Evolutionary conservation across 169 alveolate genomes (phyloP), one percentile per base, ranked within the genome.

Genomic region (Perkinsus marinus): DNA sequence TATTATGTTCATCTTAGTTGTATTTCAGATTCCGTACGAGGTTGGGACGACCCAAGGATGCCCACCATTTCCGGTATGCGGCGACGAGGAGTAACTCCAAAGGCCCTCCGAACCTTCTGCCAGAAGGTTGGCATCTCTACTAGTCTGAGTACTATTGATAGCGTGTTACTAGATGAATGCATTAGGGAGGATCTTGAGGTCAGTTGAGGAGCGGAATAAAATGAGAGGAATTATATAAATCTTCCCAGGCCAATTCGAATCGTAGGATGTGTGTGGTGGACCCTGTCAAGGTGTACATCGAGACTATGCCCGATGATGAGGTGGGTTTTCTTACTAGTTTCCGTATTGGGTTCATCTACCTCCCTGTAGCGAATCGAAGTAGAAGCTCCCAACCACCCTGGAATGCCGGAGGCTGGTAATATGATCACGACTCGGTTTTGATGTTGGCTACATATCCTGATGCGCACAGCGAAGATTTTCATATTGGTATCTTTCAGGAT

Each of bases 21-120:
- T 41, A 57, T 57, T 57, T 57, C 22, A 57, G 79, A 57, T 57
- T 57, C 79, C 34, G 99, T 98, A 36, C 93, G 95, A 13, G 99
- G 99, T 34, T 99, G 99, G 99, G 99, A 98, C 92, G 99, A 99
- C 94, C 99, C 99, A 10, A 95, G 99, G 90, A 95, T 99, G 97
- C 99, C 99, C 26, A 98, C 99, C 34, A 95, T 99, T 22, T 95
- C 99, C 36, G 99, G 99, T 39, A 94, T 99, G 90, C 96, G 98
- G 89, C 95, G 99, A 47, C 96, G 99, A 92, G 99, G 99, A 0
- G 98, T 98, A 96, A 98, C 26, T 96, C 99, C 26, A 95, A 95
- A 68, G 98, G 97, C 94, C 93, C 96, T 96, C 95, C 97, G 93
- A 91, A 94, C 96, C 91, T 97, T 97, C 94, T 96, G 98, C 93